Percentiles rank a stretch among this genome's conserved stretches.
These are phyloP conservation scores for Ophiostoma perfectum DNA, from an alignment of 2,329 filamentous ascomycete genomes.

Conservation along the genomic window DNA sequence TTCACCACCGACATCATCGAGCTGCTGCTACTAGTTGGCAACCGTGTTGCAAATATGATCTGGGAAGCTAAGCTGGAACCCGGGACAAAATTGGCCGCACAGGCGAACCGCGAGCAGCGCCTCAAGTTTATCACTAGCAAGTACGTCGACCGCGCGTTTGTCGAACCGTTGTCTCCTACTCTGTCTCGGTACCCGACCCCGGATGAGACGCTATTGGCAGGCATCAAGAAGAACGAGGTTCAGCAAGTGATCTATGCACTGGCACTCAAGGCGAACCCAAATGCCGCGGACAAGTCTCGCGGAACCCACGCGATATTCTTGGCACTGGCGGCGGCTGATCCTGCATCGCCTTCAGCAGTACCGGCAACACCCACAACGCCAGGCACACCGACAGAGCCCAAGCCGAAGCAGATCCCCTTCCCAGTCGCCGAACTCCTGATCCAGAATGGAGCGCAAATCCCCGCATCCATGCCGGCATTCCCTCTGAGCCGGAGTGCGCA, in stretches of 20 bases:
- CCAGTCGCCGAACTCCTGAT: constrained; percentile 84
- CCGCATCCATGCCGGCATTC: constrained; percentile 67
- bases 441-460: constrained; percentile 91
- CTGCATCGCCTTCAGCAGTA: constrained; percentile 62
- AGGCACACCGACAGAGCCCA: constrained; percentile 30
- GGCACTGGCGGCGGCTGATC: constrained; percentile 86
- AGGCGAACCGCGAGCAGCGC: constrained; percentile 80
- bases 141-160: constrained; percentile 78
- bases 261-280: constrained; percentile 80
- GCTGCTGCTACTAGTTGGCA: constrained; percentile 82
- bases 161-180: constrained; percentile 70
- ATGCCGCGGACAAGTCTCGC: constrained; percentile 76
- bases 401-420: constrained; percentile 62
- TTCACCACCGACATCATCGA: constrained; percentile 98
- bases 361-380: constrained; percentile 29
- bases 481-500: constrained; percentile 76
- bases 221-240: constrained; percentile 94
- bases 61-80: constrained; percentile 85
- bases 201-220: constrained; percentile 84
- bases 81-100: constrained; percentile 64
- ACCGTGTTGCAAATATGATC: constrained; percentile 90
- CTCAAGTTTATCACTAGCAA: constrained; percentile 94
- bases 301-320: constrained; percentile 86
- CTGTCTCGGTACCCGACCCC: constrained; percentile 70
- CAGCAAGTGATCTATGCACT: constrained; percentile 88